These are phyloP conservation scores for Rutstroemia sp. DNA, from an alignment of 2,329 filamentous ascomycete genomes.

Conservation along the genomic window DNA sequence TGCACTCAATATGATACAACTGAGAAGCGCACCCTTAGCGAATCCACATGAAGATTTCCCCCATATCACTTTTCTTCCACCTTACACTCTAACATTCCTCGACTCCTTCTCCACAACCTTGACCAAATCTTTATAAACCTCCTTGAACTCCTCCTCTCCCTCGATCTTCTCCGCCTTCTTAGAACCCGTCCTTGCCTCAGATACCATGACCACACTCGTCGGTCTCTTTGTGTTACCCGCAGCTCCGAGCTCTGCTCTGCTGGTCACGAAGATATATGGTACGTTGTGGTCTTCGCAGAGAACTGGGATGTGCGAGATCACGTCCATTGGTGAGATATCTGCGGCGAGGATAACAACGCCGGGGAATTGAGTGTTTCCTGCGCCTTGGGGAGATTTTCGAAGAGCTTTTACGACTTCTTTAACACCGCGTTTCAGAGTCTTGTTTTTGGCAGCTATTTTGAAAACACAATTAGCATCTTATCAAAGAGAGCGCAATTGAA, in stretches of 20 bases:
- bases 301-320: constrained; percentile 95
- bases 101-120: constrained; percentile 62
- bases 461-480: neutral
- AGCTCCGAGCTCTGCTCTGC: constrained; percentile 85
- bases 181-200: constrained; percentile 43
- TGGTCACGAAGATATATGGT: constrained; percentile 91
- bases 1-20: constrained; percentile 13
- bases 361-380: constrained; percentile 56
- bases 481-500: neutral
- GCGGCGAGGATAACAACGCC: constrained; percentile 86
- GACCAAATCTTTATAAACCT: constrained; percentile 56
- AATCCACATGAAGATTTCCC: constrained; percentile 2
- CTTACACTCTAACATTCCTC: constrained; percentile 36
- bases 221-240: constrained; percentile 93
- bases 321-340: constrained; percentile 97
- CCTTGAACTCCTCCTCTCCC: constrained; percentile 52
- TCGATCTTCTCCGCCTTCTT: constrained; percentile 35
- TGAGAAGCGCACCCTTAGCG: constrained; percentile 6
- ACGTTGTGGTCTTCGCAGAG: constrained; percentile 98
- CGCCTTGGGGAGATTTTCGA: constrained; percentile 74
- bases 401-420: constrained; percentile 99
- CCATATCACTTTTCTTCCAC: neutral
- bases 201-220: constrained; percentile 91
- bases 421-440: constrained; percentile 92
- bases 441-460: constrained; percentile 77